Conservation (phyloP, 345 rosid species). For the Ceriops tagal region DNA sequence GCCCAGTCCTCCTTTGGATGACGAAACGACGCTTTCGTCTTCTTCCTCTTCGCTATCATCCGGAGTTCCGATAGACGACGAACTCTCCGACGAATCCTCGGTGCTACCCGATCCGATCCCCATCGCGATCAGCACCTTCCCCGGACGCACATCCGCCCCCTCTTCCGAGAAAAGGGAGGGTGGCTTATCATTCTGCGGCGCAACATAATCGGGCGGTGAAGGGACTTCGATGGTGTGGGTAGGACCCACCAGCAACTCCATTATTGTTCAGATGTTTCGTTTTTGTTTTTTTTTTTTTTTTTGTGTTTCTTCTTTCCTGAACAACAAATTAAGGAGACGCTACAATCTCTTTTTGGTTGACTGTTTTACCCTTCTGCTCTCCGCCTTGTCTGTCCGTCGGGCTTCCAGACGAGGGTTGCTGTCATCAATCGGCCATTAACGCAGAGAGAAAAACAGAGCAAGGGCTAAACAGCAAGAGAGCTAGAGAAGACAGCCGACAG, state of each 20-base stretch:
- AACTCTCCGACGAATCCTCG: slow-evolving; percentile 40
- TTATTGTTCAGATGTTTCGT: not conserved
- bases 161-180: slow-evolving; percentile 23
- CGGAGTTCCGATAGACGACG: slow-evolving; percentile 64
- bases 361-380: too few relatives aligned
- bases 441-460: too few relatives aligned
- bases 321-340: too few relatives aligned
- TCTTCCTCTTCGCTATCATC: slow-evolving; percentile 36
- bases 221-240: slow-evolving; percentile 37
- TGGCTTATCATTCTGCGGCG: slow-evolving; percentile 3
- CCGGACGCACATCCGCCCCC: slow-evolving; percentile 14
- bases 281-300: too few relatives aligned
- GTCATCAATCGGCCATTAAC: too few relatives aligned
- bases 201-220: slow-evolving; percentile 11
- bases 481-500: too few relatives aligned
- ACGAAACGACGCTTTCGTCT: slow-evolving; percentile 34
- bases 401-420: too few relatives aligned
- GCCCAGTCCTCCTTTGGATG: slow-evolving; percentile 17
- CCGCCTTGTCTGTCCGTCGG: too few relatives aligned
- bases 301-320: too few relatives aligned
- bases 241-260: slow-evolving; percentile 63
- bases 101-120: slow-evolving; percentile 16
- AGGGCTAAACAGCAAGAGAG: too few relatives aligned
- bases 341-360: too few relatives aligned
- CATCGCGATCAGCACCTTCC: slow-evolving; percentile 1